Conservation (phyloP, 495 filamentous ascomycete species). For the Lophiotrema nucula region DNA sequence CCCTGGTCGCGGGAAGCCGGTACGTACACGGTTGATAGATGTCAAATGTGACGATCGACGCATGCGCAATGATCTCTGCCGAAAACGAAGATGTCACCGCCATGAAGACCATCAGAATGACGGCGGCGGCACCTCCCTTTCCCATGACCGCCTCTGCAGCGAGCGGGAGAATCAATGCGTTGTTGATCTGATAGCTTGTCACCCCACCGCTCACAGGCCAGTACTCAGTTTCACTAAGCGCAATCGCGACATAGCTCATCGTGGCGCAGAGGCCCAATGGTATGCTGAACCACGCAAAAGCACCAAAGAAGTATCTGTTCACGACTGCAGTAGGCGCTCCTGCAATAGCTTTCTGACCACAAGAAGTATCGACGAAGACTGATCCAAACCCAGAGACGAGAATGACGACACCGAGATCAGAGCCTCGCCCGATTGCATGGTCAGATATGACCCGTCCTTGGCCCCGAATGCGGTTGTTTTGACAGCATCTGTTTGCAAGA, state of each 20-base stretch:
- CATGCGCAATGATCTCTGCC: constrained; percentile 46
- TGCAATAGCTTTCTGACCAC: constrained; percentile 43
- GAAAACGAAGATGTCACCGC: constrained; percentile 46
- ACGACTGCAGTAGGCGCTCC: constrained; percentile 43
- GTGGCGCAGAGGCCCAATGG: constrained; percentile 39
- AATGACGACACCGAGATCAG: constrained; percentile 1
- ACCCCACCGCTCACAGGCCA: constrained; percentile 46
- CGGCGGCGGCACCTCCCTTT: constrained; percentile 45
- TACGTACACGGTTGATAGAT: constrained; percentile 45
- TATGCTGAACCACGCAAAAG: constrained; percentile 45
- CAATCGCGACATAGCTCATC: constrained; percentile 38
- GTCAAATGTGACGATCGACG: constrained; percentile 43
- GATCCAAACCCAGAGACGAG: background rate
- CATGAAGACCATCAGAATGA: constrained; percentile 49
- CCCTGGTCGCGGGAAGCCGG: background rate
- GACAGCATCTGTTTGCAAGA: constrained; percentile 9
- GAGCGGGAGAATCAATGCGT: constrained; percentile 46
- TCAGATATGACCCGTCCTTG: constrained; percentile 30
- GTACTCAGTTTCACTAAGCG: constrained; percentile 44
- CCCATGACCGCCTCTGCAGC: constrained; percentile 45
- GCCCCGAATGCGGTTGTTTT: constrained; percentile 8
- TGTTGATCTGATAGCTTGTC: constrained; percentile 42
- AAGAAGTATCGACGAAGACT: background rate
- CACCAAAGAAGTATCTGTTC: constrained; percentile 48
- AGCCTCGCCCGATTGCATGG: constrained; percentile 17